phyloP scores from a whole-genome alignment of 768 basidiomycete genomes.

The Auriscalpium orientale region DNA sequence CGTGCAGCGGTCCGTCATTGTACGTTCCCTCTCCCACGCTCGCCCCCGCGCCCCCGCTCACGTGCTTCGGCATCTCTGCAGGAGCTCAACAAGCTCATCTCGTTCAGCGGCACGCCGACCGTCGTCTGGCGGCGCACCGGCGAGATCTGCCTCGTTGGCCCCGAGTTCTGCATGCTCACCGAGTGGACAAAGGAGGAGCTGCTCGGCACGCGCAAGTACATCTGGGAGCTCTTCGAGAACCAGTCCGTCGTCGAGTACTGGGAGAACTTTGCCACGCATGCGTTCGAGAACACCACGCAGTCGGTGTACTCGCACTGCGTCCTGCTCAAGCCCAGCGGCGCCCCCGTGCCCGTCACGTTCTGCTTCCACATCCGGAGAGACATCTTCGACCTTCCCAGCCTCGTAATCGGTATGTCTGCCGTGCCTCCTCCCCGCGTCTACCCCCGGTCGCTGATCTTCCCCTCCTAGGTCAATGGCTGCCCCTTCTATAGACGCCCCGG shows the following conservation, averaged over 20 bases:
- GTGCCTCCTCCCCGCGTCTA: background rate
- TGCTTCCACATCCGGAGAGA: conserved; percentile 95
- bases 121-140: conserved; percentile 97
- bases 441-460: background rate
- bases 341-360: conserved; percentile 85
- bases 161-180: conserved; percentile 92
- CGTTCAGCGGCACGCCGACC: conserved; percentile 94
- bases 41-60: conserved; percentile 6
- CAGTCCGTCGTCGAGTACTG: conserved; percentile 93
- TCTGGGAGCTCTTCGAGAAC: conserved; percentile 89
- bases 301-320: conserved; percentile 92
- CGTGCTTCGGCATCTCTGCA: conserved; percentile 22
- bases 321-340: conserved; percentile 75
- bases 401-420: conserved; percentile 65
- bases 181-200: conserved; percentile 87
- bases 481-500: conserved; percentile 48
- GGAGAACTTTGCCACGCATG: conserved; percentile 95
- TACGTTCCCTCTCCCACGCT: conserved; percentile 31
- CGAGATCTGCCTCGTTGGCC: conserved; percentile 93
- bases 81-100: conserved; percentile 97
- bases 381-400: conserved; percentile 82
- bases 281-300: conserved; percentile 96
- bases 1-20: conserved; percentile 88
- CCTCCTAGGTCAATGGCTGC: conserved; percentile 78
- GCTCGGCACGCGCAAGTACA: conserved; percentile 47